These are phyloP conservation scores for Gaeumannomyces tritici DNA, from an alignment of 2,329 filamentous ascomycete genomes.

Conservation along the genomic window DNA sequence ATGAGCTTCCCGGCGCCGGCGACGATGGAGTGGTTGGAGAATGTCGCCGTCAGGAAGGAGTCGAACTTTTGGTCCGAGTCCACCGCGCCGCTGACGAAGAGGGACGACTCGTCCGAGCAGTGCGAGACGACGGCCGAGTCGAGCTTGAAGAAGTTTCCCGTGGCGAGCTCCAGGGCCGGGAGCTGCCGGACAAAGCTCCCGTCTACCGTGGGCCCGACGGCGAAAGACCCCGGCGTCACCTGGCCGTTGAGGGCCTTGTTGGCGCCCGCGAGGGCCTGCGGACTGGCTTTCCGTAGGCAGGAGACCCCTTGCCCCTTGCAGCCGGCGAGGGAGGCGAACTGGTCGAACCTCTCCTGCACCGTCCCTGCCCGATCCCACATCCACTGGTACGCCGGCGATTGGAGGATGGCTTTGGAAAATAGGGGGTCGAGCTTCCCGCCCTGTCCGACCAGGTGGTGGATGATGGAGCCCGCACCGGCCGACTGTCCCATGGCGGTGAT, in stretches of 20 bases:
- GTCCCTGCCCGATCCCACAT: constrained; percentile 21
- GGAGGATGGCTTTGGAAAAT: constrained; percentile 25
- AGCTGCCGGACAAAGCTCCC: constrained; percentile 21
- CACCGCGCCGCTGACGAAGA: constrained; percentile 20
- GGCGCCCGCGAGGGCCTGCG: constrained; percentile 14
- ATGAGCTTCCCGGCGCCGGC: constrained; percentile 22
- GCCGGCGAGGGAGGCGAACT: constrained; percentile 21
- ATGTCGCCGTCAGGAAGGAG: no score
- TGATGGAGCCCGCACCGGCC: constrained; percentile 38
- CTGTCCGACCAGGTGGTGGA: constrained; percentile 37
- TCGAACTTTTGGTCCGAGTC: no score
- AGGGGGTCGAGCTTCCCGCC: constrained; percentile 30
- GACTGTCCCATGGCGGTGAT: constrained; percentile 42
- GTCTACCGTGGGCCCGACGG: constrained; percentile 21
- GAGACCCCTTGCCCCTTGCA: constrained; percentile 16
- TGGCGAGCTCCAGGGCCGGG: constrained; percentile 18
- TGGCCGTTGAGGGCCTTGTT: constrained; percentile 17
- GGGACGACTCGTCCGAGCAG: constrained; percentile 17
- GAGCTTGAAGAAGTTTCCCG: constrained; percentile 17
- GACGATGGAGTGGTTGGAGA: no score
- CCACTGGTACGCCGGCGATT: constrained; percentile 24
- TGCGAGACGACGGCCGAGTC: constrained; percentile 20
- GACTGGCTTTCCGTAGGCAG: constrained; percentile 17
- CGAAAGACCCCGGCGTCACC: constrained; percentile 18
- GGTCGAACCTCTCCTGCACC: constrained; percentile 19